phyloP scores from a whole-genome alignment of 306 rosid genomes.

The Rubus parviflorus region DNA sequence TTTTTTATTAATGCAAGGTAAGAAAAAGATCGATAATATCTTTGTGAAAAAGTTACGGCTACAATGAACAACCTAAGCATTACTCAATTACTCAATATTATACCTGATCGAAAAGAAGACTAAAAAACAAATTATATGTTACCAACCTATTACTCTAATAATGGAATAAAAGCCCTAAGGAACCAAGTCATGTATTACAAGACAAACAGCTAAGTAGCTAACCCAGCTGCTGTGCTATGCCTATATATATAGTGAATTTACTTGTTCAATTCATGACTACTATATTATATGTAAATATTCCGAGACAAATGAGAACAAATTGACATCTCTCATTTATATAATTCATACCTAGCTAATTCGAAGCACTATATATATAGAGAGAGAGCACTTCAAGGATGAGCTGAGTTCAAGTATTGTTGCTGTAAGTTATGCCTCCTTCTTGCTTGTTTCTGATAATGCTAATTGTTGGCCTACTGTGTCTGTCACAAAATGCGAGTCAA shows the following conservation, averaged over 20 bases:
- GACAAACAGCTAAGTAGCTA: not conserved
- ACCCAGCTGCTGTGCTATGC: not conserved
- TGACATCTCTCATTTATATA: not conserved
- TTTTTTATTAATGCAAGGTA: no score
- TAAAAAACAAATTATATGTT: not conserved
- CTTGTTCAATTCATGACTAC: not conserved
- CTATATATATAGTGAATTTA: not conserved
- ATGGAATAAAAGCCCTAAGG: not conserved
- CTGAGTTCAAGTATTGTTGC: not conserved
- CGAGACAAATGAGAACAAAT: not conserved
- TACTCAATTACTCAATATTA: not conserved
- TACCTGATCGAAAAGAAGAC: not conserved
- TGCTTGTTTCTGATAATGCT: not conserved
- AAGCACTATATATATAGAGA: not conserved
- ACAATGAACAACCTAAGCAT: not conserved
- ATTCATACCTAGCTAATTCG: not conserved
- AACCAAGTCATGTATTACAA: not conserved
- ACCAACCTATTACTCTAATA: not conserved
- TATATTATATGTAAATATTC: not conserved
- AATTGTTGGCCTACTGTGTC: not conserved
- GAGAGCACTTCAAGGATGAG: not conserved
- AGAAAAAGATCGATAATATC: no score
- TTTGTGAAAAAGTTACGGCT: not conserved
- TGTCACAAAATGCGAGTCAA: slow-evolving; percentile 1
- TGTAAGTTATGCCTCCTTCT: not conserved